phyloP scores from a whole-genome alignment of 2,329 filamentous ascomycete species.

The Lachnellula hyalina region DNA sequence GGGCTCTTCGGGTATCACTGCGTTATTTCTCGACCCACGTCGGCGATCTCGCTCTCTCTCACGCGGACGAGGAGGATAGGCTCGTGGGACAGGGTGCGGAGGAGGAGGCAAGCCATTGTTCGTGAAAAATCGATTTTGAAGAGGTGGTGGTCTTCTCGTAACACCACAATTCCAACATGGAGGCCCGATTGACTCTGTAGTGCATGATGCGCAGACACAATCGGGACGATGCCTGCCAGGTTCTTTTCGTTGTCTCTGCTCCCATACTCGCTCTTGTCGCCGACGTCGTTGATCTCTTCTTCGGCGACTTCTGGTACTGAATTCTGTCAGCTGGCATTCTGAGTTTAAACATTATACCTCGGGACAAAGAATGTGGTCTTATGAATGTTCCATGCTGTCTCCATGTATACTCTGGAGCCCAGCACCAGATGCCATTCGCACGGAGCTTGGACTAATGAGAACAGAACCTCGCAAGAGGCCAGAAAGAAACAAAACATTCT shows the following conservation, averaged over 20 bases:
- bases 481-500: neutral
- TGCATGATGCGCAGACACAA: slow-evolving; percentile 41
- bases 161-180: slow-evolving; percentile 40
- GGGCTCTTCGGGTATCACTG: slow-evolving; percentile 14
- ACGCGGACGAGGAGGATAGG: slow-evolving; percentile 15
- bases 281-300: slow-evolving; percentile 33
- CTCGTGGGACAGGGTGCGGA: slow-evolving; percentile 14
- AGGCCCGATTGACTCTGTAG: slow-evolving; percentile 28
- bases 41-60: slow-evolving; percentile 17
- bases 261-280: slow-evolving; percentile 34
- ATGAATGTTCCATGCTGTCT: neutral
- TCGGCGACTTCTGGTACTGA: slow-evolving; percentile 30
- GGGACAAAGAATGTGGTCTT: neutral
- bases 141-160: slow-evolving; percentile 27
- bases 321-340: slow-evolving; percentile 2
- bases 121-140: slow-evolving; percentile 15
- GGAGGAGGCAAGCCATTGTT: slow-evolving; percentile 16
- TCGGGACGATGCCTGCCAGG: slow-evolving; percentile 40
- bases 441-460: too few species aligned
- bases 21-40: slow-evolving; percentile 15
- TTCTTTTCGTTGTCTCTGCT: slow-evolving; percentile 38
- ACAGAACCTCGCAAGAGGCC: too few species aligned
- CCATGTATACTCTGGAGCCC: too few species aligned
- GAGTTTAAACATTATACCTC: neutral
- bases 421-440: too few species aligned